These are phyloP conservation scores for Apiospora phragmitis DNA, from an alignment of 2,329 filamentous ascomycete species.

Conservation along the genomic window DNA sequence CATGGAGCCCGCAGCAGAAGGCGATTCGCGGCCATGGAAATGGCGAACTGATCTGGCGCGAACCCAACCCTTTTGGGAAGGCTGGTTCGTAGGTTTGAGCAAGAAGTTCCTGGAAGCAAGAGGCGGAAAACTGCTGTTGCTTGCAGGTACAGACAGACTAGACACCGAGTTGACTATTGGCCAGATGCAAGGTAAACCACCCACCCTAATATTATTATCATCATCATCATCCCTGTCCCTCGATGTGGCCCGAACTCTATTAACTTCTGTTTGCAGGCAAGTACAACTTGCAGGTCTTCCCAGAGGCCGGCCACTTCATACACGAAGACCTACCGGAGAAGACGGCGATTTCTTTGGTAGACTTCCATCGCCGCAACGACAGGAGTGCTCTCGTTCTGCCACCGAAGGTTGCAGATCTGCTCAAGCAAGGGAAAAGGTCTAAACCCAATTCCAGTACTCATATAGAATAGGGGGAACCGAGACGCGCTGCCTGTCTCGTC, in stretches of 20 bases:
- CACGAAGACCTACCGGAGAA: slow-evolving; percentile 94
- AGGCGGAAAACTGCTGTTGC: slow-evolving; percentile 48
- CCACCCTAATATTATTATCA: slow-evolving; percentile 13
- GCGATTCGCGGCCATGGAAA: slow-evolving; percentile 59
- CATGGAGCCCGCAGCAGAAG: slow-evolving; percentile 16
- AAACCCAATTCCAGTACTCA: slow-evolving; percentile 1
- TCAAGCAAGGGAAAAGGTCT: slow-evolving; percentile 63
- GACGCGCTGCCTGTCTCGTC: neutral
- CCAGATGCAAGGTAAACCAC: slow-evolving; percentile 34
- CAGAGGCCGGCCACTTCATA: slow-evolving; percentile 93
- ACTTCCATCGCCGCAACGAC: slow-evolving; percentile 93
- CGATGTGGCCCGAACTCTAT: neutral
- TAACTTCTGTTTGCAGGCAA: slow-evolving; percentile 58
- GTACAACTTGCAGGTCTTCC: slow-evolving; percentile 92
- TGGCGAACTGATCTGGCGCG: slow-evolving; percentile 85
- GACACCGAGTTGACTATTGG: slow-evolving; percentile 38
- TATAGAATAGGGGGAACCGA: neutral
- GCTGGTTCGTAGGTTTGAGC: slow-evolving; percentile 88
- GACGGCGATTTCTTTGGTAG: slow-evolving; percentile 79
- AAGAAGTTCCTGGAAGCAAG: slow-evolving; percentile 80
- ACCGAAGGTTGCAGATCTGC: slow-evolving; percentile 81
- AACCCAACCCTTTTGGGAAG: slow-evolving; percentile 91
- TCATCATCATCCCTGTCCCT: neutral
- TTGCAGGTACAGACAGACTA: slow-evolving; percentile 33
- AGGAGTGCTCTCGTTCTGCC: slow-evolving; percentile 81